Evolutionary conservation across 2,329 filamentous ascomycete species (phyloP).

Genomic region (Pyricularia sp.): DNA sequence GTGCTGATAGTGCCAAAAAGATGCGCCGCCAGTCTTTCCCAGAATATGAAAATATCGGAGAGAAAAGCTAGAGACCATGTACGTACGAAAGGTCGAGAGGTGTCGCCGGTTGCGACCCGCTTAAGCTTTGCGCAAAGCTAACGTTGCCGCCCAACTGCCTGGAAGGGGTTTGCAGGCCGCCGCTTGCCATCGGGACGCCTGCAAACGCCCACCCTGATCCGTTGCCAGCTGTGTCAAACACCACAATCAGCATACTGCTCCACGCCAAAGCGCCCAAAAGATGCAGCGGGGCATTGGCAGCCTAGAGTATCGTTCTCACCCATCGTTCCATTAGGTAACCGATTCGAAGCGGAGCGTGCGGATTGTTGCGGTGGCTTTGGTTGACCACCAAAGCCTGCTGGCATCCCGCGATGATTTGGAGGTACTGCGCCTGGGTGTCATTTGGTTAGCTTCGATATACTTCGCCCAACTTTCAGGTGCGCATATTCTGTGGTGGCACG

Average conservation of each 20-base stretch:
- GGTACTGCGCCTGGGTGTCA: slow-evolving; percentile 43
- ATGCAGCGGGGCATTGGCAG: background rate
- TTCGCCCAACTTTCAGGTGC: background rate
- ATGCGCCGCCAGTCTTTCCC: background rate
- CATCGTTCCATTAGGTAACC: slow-evolving; percentile 58
- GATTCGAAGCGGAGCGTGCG: slow-evolving; percentile 44
- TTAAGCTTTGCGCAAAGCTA: slow-evolving; percentile 59
- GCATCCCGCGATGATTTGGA: slow-evolving; percentile 53
- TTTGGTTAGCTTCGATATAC: background rate
- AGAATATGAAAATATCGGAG: background rate
- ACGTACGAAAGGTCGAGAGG: slow-evolving; percentile 58
- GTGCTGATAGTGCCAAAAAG: background rate
- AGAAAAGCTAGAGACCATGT: slow-evolving; percentile 8
- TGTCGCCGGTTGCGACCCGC: slow-evolving; percentile 52
- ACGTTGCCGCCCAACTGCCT: slow-evolving; percentile 49
- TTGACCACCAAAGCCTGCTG: slow-evolving; percentile 48
- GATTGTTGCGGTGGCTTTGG: slow-evolving; percentile 49
- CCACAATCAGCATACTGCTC: slow-evolving; percentile 1
- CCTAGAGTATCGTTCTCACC: slow-evolving; percentile 31
- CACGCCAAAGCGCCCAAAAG: background rate
- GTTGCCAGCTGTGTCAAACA: slow-evolving; percentile 31
- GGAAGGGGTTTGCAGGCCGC: slow-evolving; percentile 40
- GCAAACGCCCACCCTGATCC: slow-evolving; percentile 53
- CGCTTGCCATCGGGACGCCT: slow-evolving; percentile 49
- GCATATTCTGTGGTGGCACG: background rate